phyloP scores from a whole-genome alignment of 2,329 filamentous ascomycete species.

The Aspergillaceae sp. region DNA sequence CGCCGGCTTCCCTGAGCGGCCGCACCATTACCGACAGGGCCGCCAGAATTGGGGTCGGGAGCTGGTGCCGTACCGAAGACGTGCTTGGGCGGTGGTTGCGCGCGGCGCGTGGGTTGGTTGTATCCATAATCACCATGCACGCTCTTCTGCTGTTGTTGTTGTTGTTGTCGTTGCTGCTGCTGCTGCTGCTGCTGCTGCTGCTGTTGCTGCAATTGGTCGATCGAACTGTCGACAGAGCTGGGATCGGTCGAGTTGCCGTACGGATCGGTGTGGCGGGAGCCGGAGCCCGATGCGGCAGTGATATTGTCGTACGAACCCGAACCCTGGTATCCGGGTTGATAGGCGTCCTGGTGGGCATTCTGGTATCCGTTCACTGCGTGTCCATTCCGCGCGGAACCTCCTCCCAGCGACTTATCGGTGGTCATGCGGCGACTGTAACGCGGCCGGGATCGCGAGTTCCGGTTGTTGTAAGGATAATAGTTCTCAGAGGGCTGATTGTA shows the following conservation, averaged over 20 bases:
- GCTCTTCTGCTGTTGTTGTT: conserved; percentile 28
- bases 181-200: conserved; percentile 29
- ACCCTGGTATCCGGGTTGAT: conserved; percentile 50
- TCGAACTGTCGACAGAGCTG: conserved; percentile 87
- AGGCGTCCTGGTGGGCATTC: conserved; percentile 23
- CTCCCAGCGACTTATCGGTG: not conserved
- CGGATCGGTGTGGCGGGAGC: conserved; percentile 53
- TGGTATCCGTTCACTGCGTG: conserved; percentile 26
- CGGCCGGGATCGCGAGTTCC: conserved; percentile 7
- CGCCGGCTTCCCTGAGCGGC: conserved; percentile 12
- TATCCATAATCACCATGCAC: conserved; percentile 42
- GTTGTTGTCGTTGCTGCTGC: conserved; percentile 38
- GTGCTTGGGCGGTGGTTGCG: conserved; percentile 5
- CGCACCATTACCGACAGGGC: conserved; percentile 18
- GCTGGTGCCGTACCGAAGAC: conserved; percentile 5
- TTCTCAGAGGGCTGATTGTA: conserved; percentile 40
- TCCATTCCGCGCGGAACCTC: conserved; percentile 13
- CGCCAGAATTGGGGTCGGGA: conserved; percentile 16
- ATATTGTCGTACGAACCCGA: conserved; percentile 69
- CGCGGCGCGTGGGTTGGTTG: conserved; percentile 22
- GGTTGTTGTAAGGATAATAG: conserved; percentile 37
- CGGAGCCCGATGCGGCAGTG: conserved; percentile 49
- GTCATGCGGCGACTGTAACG: conserved; percentile 11
- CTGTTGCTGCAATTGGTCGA: conserved; percentile 59
- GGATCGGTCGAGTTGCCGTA: conserved; percentile 78